These are phyloP conservation scores for Pythium brassicae DNA, from an alignment of 352 stramenopile genomes.

Conservation along the genomic window DNA sequence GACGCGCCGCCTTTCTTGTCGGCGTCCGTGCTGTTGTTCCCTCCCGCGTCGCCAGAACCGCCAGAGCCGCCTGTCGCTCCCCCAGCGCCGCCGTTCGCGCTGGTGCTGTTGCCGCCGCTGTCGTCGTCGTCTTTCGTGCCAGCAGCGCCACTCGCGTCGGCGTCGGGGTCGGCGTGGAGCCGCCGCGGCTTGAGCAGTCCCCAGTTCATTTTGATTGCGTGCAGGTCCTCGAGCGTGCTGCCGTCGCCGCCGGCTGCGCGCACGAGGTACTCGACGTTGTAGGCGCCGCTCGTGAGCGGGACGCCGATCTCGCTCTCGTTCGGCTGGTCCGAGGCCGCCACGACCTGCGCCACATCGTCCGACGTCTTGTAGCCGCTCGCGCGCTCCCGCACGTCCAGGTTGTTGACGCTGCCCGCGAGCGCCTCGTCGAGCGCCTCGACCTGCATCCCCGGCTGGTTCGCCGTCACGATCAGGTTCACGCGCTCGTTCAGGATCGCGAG, in stretches of 20 bases:
- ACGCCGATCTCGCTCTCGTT: slow-evolving; percentile 73
- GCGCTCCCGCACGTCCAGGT: slow-evolving; percentile 28
- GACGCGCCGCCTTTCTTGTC: slow-evolving; percentile 39
- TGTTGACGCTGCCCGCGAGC: slow-evolving; percentile 22
- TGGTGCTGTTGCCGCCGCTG: slow-evolving; percentile 13
- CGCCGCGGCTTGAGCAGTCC: slow-evolving; percentile 62
- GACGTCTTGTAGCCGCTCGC: slow-evolving; percentile 43
- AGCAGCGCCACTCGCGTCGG: slow-evolving; percentile 15
- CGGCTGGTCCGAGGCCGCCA: slow-evolving; percentile 39
- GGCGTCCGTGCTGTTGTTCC: slow-evolving; percentile 16
- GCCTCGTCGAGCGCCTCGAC: slow-evolving; percentile 62
- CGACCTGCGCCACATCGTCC: slow-evolving; percentile 52
- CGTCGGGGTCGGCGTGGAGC: slow-evolving; percentile 24
- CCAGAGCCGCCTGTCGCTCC: slow-evolving; percentile 14
- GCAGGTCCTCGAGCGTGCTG: slow-evolving; percentile 54
- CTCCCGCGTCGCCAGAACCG: slow-evolving; percentile 2
- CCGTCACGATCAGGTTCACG: slow-evolving; percentile 66
- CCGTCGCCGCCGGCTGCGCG: slow-evolving; percentile 32
- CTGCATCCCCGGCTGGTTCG: slow-evolving; percentile 65
- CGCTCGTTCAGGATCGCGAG: slow-evolving; percentile 78
- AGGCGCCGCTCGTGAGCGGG: slow-evolving; percentile 52
- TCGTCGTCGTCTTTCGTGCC: slow-evolving; percentile 19
- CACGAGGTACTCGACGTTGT: slow-evolving; percentile 76
- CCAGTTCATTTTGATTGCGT: slow-evolving; percentile 67
- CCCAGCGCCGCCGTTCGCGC: slow-evolving; percentile 8